Evolutionary conservation across 2,329 filamentous ascomycete genomes (phyloP).

Genomic region (Parafenestella ontariensis): DNA sequence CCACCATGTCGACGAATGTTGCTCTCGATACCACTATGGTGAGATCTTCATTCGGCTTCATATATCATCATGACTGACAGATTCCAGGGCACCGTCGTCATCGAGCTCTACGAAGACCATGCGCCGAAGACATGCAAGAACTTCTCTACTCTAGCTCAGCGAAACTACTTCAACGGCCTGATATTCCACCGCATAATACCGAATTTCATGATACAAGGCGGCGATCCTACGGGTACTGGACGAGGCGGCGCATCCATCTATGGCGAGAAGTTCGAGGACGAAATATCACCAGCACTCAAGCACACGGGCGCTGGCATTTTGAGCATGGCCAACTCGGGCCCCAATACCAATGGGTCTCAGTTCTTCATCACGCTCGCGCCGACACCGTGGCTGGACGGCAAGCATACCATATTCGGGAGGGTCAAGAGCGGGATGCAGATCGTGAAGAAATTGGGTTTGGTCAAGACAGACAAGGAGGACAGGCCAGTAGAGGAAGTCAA

Average conservation of each 20-base stretch:
- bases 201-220: slow-evolving; percentile 95
- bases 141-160: slow-evolving; percentile 78
- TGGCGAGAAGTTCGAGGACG: slow-evolving; percentile 92
- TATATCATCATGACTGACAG: slow-evolving; percentile 6
- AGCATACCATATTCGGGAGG: slow-evolving; percentile 94
- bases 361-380: slow-evolving; percentile 96
- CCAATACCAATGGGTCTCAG: slow-evolving; percentile 91
- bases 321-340: slow-evolving; percentile 94
- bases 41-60: slow-evolving; percentile 28
- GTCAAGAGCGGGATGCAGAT: slow-evolving; percentile 83
- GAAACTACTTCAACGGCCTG: slow-evolving; percentile 87
- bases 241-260: slow-evolving; percentile 89
- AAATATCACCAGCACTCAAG: slow-evolving; percentile 78
- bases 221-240: slow-evolving; percentile 92
- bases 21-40: slow-evolving; percentile 87
- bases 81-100: slow-evolving; percentile 75
- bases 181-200: slow-evolving; percentile 95
- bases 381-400: slow-evolving; percentile 95
- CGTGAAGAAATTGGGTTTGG: slow-evolving; percentile 86
- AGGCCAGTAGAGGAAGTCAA: slow-evolving; percentile 81
- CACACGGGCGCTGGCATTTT: slow-evolving; percentile 94
- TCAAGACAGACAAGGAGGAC: slow-evolving; percentile 83
- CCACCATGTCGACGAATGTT: slow-evolving; percentile 67
- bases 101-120: slow-evolving; percentile 91
- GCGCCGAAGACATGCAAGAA: slow-evolving; percentile 90